These are phyloP conservation scores for Umbelopsis sp. DNA, from an alignment of 192 early-diverging fungal genomes.

Conservation along the genomic window DNA sequence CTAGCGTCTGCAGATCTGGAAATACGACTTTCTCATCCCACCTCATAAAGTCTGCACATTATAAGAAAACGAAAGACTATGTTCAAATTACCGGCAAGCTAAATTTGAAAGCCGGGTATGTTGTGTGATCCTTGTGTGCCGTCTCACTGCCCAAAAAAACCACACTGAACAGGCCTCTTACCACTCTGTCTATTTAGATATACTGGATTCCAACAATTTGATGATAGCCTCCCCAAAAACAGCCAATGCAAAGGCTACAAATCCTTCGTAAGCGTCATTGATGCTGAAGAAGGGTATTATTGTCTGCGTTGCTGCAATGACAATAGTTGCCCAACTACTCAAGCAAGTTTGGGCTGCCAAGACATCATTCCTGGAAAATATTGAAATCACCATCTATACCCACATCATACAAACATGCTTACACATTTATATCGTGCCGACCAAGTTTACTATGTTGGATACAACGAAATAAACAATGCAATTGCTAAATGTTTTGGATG, in stretches of 20 bases:
- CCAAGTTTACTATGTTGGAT: too few relatives aligned
- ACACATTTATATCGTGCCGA: too few relatives aligned
- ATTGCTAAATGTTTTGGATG: not conserved
- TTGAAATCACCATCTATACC: not conserved
- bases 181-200: not conserved
- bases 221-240: not conserved
- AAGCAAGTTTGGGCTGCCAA: constrained; percentile 5
- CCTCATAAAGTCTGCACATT: not conserved
- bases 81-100: constrained; percentile 2
- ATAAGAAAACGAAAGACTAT: not conserved
- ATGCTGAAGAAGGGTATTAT: not conserved
- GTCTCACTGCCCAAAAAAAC: too few relatives aligned
- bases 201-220: constrained; percentile 6
- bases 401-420: too few relatives aligned
- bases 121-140: too few relatives aligned
- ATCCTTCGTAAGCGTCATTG: not conserved
- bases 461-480: too few relatives aligned
- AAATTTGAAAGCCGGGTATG: not conserved
- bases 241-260: not conserved
- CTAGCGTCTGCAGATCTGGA: not conserved
- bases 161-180: not conserved
- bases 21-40: not conserved
- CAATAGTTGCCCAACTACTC: not conserved
- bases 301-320: constrained; percentile 5
- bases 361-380: not conserved